Conservation (phyloP, 208 protist genomes). For the Leishmania major region DNA sequence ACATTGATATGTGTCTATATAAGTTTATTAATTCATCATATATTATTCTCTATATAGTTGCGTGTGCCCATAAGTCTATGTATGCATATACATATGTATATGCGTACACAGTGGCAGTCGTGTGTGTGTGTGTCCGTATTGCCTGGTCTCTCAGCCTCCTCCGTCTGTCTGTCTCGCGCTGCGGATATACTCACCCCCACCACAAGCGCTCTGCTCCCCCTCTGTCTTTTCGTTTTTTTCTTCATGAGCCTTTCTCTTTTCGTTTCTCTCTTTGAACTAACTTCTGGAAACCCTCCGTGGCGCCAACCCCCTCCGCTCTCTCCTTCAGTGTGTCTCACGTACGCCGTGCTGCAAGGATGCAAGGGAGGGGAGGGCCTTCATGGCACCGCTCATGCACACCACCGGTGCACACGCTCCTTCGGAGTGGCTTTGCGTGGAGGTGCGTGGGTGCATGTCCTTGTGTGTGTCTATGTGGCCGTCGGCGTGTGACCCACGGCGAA, state of each 20-base stretch:
- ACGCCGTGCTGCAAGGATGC: background rate
- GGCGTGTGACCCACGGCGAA: background rate
- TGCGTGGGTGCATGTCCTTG: background rate
- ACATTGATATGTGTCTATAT: background rate
- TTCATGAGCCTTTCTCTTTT: background rate
- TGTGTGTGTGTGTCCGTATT: background rate
- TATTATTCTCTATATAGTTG: background rate
- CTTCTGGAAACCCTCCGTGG: background rate
- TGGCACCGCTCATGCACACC: background rate
- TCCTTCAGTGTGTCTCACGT: background rate
- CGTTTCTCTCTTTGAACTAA: background rate
- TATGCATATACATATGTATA: no score
- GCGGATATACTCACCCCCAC: no score
- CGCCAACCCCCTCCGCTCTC: background rate
- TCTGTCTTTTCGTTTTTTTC: background rate
- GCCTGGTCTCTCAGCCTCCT: background rate
- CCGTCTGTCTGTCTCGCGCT: no score
- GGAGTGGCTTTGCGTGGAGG: background rate
- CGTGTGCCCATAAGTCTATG: no score
- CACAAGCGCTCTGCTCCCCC: background rate
- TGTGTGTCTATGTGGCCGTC: background rate
- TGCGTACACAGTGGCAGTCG: no score
- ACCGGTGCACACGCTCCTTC: background rate
- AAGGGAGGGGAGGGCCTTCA: background rate
- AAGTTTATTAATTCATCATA: no score